A percentile compares a stretch with the other conserved stretches of the same genome.
phyloP scores from a whole-genome alignment of 2,329 filamentous ascomycete species.

The Penicillium decumbens region DNA sequence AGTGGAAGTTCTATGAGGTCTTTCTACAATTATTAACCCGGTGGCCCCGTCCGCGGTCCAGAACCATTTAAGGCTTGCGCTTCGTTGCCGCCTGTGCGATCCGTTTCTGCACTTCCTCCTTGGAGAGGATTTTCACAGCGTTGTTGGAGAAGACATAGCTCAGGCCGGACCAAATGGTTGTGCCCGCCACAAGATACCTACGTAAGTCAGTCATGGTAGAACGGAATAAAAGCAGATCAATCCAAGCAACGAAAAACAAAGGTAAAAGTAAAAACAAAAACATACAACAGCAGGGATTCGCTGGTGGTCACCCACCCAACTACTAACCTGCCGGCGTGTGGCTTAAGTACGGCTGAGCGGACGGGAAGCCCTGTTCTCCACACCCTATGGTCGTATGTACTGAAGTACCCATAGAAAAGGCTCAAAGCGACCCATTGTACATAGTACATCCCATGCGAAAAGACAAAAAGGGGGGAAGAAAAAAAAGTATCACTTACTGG shows the following conservation, averaged over 20 bases:
- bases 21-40: neutral
- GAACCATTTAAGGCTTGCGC: slow-evolving; percentile 18
- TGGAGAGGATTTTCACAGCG: slow-evolving; percentile 75
- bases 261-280: slow-evolving; percentile 26
- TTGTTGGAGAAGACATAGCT: slow-evolving; percentile 90
- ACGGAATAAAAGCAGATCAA: neutral
- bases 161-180: slow-evolving; percentile 87
- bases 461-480: neutral
- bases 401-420: neutral
- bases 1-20: neutral
- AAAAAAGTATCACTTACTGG: slow-evolving; percentile 33
- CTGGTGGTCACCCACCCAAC: slow-evolving; percentile 48
- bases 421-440: slow-evolving; percentile 4
- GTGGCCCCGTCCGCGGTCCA: neutral
- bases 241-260: neutral
- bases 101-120: slow-evolving; percentile 39
- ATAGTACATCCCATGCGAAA: neutral
- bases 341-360: slow-evolving; percentile 49
- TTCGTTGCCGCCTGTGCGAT: slow-evolving; percentile 29
- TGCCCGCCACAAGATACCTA: slow-evolving; percentile 78
- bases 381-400: slow-evolving; percentile 46
- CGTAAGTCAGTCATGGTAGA: slow-evolving; percentile 12
- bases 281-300: slow-evolving; percentile 46
- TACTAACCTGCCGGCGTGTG: slow-evolving; percentile 47
- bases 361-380: slow-evolving; percentile 48